phyloP scores from a whole-genome alignment of 2,329 filamentous ascomycete species.

The Aspergillus unguis region DNA sequence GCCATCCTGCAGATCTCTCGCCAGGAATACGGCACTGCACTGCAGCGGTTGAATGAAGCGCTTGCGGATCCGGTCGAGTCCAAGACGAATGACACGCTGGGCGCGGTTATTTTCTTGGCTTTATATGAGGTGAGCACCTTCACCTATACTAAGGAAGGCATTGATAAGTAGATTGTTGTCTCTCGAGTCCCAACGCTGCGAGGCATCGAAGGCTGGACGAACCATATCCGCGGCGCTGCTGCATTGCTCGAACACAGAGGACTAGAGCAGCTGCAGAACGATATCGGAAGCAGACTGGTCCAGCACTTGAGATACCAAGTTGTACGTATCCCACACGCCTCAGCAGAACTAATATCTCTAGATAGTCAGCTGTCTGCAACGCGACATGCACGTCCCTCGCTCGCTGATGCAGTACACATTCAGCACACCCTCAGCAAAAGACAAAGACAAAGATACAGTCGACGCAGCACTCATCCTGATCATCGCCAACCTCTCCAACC shows the following conservation, averaged over 20 bases:
- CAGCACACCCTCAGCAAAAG: no score
- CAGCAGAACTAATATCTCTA: slow-evolving; percentile 11
- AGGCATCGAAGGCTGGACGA: slow-evolving; percentile 46
- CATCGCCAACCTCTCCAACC: slow-evolving; percentile 28
- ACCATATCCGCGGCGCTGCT: slow-evolving; percentile 58
- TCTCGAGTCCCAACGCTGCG: no score
- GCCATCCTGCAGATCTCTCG: slow-evolving; percentile 48
- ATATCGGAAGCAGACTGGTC: slow-evolving; percentile 51
- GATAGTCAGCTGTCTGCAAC: slow-evolving; percentile 38
- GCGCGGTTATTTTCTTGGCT: slow-evolving; percentile 57
- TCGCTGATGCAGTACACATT: no score
- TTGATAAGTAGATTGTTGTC: no score
- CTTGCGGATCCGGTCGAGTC: slow-evolving; percentile 33
- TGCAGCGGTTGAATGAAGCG: slow-evolving; percentile 43
- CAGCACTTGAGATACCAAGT: slow-evolving; percentile 57
- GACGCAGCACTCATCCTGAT: slow-evolving; percentile 21
- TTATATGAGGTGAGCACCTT: slow-evolving; percentile 54
- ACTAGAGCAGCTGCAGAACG: slow-evolving; percentile 33
- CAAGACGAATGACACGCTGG: slow-evolving; percentile 43
- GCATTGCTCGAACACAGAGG: slow-evolving; percentile 53
- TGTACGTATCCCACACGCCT: slow-evolving; percentile 35
- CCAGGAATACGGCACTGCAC: slow-evolving; percentile 53
- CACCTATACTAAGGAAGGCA: no score
- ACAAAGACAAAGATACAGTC: no score
- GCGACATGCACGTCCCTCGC: slow-evolving; percentile 26